Percentiles rank a stretch among this genome's conserved stretches.
Conservation (phyloP, 2,329 filamentous ascomycete species). For the Apiospora malaysiana region DNA sequence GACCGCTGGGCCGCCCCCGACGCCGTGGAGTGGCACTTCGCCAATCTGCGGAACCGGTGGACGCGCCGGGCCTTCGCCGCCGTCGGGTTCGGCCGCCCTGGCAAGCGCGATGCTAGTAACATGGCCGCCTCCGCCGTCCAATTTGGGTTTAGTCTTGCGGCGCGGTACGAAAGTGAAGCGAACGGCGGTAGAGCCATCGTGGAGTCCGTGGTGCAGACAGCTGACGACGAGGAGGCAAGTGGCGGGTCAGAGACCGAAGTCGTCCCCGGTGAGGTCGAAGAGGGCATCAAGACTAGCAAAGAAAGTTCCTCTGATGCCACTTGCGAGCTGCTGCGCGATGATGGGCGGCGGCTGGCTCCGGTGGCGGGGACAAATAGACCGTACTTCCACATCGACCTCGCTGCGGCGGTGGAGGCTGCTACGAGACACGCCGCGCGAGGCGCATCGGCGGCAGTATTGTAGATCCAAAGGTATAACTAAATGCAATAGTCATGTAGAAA, state of each 20-base stretch:
- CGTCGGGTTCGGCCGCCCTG: slow-evolving; percentile 88
- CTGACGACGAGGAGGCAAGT: slow-evolving; percentile 29
- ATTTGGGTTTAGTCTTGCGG: slow-evolving; percentile 36
- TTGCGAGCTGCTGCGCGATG: slow-evolving; percentile 23
- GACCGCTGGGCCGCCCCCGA: slow-evolving; percentile 83
- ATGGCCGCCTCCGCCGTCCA: slow-evolving; percentile 23
- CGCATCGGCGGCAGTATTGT: background rate
- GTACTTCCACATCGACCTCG: slow-evolving; percentile 58
- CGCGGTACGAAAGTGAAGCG: slow-evolving; percentile 25
- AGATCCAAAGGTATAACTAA: background rate
- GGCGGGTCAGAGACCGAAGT: slow-evolving; percentile 31
- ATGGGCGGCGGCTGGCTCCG: slow-evolving; percentile 41
- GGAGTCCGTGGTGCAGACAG: background rate
- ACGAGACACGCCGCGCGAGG: background rate
- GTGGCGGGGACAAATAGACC: slow-evolving; percentile 56
- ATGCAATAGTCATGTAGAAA: background rate
- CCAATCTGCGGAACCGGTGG: slow-evolving; percentile 93
- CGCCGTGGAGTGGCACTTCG: slow-evolving; percentile 92
- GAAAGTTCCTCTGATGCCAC: background rate
- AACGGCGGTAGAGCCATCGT: too few relatives aligned
- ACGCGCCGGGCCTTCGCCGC: slow-evolving; percentile 87
- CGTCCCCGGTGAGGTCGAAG: slow-evolving; percentile 34
- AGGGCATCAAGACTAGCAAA: slow-evolving; percentile 15
- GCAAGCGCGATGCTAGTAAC: slow-evolving; percentile 53
- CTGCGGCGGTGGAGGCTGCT: slow-evolving; percentile 53